Conservation (phyloP, 2,329 filamentous ascomycete genomes). For the Emmonsia crescens region DNA sequence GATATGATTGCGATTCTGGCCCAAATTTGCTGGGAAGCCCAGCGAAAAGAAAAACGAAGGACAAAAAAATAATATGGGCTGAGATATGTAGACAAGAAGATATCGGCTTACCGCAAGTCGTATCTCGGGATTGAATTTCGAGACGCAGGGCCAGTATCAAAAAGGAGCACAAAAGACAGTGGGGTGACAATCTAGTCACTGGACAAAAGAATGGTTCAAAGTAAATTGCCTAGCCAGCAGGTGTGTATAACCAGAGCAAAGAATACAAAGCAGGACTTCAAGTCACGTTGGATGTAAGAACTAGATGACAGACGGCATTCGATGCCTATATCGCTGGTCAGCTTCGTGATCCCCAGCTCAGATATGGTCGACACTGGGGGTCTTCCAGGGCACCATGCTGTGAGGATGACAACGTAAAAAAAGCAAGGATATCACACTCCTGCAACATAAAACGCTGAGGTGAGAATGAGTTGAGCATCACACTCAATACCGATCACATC, state of each 20-base stretch:
- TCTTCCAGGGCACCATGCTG: neutral
- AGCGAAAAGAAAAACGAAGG: neutral
- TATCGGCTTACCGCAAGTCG: neutral
- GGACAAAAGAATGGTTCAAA: neutral
- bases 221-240: neutral
- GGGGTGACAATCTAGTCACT: neutral
- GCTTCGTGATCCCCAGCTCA: neutral
- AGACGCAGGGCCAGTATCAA: neutral
- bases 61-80: neutral
- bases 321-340: neutral
- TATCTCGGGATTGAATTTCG: neutral
- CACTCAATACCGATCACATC: neutral
- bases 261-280: neutral
- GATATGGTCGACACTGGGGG: neutral
- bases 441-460: neutral
- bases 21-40: neutral
- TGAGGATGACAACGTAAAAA: neutral
- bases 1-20: neutral
- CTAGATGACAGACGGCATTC: neutral
- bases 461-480: neutral
- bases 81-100: neutral
- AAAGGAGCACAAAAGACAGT: neutral
- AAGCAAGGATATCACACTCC: neutral
- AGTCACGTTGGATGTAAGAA: neutral
- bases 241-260: neutral